These are phyloP conservation scores for Arthroderma sp. DNA, from an alignment of 2,329 filamentous ascomycete genomes.

Conservation along the genomic window DNA sequence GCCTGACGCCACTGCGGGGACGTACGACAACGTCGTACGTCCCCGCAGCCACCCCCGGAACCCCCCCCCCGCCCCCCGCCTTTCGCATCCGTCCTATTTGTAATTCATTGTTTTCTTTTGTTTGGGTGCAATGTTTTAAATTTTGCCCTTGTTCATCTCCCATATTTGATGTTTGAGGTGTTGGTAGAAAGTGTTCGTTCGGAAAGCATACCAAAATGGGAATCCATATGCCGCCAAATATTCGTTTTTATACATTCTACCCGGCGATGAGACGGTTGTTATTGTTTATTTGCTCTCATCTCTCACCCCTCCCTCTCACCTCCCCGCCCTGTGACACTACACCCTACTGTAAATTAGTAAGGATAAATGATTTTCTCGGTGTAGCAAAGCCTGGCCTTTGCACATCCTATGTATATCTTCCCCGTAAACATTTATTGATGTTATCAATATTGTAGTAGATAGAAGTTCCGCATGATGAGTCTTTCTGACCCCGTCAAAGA, in stretches of 20 bases:
- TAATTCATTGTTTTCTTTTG: slow-evolving; percentile 6
- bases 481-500: neutral
- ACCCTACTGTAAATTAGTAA: slow-evolving; percentile 2
- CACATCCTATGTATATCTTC: neutral
- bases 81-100: slow-evolving; percentile 3
- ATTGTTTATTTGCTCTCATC: slow-evolving; percentile 18
- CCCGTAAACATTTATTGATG: neutral
- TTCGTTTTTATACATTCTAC: neutral
- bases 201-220: slow-evolving; percentile 4
- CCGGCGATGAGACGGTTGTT: neutral
- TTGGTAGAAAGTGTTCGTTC: neutral
- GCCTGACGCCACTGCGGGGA: too few species aligned
- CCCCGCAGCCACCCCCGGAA: too few species aligned
- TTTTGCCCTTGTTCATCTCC: neutral
- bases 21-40: too few species aligned
- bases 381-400: neutral
- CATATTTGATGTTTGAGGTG: slow-evolving; percentile 4
- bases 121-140: neutral
- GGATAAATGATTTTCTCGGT: neutral
- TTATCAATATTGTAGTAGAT: neutral
- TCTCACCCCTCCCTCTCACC: slow-evolving; percentile 15
- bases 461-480: neutral
- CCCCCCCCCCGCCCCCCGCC: too few species aligned
- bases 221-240: slow-evolving; percentile 2
- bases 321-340: neutral